These are phyloP conservation scores for Pouteria glomerata DNA, from an alignment of 148 eudicot genomes.

Conservation along the genomic window DNA sequence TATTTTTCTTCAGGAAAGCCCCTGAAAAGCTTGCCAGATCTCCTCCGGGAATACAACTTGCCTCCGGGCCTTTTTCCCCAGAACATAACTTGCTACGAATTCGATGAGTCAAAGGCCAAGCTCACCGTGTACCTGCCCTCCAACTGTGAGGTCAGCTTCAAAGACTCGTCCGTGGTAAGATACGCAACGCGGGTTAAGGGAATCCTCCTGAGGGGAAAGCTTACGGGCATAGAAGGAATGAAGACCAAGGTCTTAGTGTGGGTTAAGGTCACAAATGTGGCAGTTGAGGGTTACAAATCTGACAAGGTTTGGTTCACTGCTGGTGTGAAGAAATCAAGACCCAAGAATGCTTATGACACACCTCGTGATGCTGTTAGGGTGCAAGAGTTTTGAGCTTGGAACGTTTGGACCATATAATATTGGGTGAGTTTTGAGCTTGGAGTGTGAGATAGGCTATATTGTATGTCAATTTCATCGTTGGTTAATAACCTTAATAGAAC, in stretches of 20 bases:
- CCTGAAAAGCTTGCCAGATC: constrained; percentile 54
- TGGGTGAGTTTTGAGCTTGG: too few species aligned
- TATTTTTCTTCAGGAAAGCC: constrained; percentile 50
- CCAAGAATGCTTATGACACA: constrained; percentile 53
- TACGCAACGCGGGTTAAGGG: constrained; percentile 72
- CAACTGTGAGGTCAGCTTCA: constrained; percentile 67
- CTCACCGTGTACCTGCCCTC: constrained; percentile 67
- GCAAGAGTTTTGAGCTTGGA: constrained; percentile 56
- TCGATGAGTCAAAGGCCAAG: constrained; percentile 61
- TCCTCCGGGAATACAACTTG: constrained; percentile 65
- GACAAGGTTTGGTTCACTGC: constrained; percentile 82
- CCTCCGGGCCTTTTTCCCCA: constrained; percentile 79
- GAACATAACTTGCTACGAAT: constrained; percentile 65
- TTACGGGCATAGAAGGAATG: constrained; percentile 76
- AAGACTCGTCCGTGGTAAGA: constrained; percentile 70
- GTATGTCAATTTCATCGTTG: too few species aligned
- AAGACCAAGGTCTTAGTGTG: constrained; percentile 84
- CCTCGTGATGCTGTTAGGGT: constrained; percentile 53
- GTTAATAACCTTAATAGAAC: too few species aligned
- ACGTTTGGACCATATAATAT: too few species aligned
- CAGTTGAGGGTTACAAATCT: constrained; percentile 64
- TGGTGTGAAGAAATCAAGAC: constrained; percentile 72
- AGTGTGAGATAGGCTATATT: too few species aligned
- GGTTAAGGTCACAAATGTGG: constrained; percentile 77
- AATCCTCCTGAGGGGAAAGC: constrained; percentile 61